These are phyloP conservation scores for Cladosporium halotolerans DNA, from an alignment of 2,329 filamentous ascomycete species.

Conservation along the genomic window DNA sequence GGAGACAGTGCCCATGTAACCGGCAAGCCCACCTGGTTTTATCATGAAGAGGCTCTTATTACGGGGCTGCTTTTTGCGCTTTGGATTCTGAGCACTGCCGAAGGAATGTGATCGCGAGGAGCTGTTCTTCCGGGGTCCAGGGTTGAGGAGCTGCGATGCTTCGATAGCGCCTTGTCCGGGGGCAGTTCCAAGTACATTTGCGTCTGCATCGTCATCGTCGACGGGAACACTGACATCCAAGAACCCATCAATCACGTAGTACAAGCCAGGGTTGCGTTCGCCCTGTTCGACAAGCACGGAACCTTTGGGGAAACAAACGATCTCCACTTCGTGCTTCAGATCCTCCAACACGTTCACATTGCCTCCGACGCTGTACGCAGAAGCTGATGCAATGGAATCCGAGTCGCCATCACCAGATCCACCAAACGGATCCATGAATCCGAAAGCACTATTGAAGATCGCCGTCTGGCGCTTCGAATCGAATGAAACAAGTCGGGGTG, in stretches of 20 bases:
- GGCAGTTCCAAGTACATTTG: constrained; percentile 40
- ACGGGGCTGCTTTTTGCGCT: constrained; percentile 42
- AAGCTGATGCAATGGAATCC: constrained; percentile 64
- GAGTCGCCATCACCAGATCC: constrained; percentile 83
- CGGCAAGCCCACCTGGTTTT: constrained; percentile 88
- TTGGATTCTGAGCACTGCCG: constrained; percentile 18
- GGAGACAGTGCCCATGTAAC: constrained; percentile 89
- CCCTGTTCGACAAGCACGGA: constrained; percentile 94
- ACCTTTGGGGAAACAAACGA: constrained; percentile 93
- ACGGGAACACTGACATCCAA: constrained; percentile 84
- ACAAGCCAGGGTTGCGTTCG: constrained; percentile 90
- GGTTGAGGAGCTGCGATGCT: constrained; percentile 26
- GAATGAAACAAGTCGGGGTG: constrained; percentile 75
- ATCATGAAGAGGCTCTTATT: constrained; percentile 79
- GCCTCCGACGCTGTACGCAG: constrained; percentile 47
- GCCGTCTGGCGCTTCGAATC: constrained; percentile 76
- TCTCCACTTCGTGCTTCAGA: constrained; percentile 86
- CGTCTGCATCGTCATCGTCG: constrained; percentile 52
- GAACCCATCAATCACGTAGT: constrained; percentile 97
- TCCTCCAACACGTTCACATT: constrained; percentile 67
- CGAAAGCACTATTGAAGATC: constrained; percentile 73
- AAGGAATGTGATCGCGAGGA: constrained; percentile 7
- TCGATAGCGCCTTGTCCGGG: constrained; percentile 30
- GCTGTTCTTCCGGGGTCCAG: not conserved
- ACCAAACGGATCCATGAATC: constrained; percentile 46